These are phyloP conservation scores for Potentilla sterilis DNA, from an alignment of 306 rosid species.

Conservation along the genomic window DNA sequence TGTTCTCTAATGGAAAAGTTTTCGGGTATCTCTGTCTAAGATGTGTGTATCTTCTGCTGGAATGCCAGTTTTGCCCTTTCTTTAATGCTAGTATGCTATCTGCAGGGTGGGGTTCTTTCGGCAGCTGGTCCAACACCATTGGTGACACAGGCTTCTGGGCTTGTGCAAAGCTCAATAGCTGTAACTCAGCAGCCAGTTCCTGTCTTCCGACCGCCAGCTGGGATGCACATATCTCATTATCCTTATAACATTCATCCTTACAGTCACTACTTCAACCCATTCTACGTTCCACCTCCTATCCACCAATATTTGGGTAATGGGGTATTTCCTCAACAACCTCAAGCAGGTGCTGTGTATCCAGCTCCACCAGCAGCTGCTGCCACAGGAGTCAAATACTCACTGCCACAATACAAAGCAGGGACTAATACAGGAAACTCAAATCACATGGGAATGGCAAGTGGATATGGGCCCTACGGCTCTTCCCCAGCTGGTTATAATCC, in stretches of 20 bases:
- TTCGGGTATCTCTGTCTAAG: background rate
- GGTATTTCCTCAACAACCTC: slow-evolving; percentile 88
- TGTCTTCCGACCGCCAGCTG: slow-evolving; percentile 76
- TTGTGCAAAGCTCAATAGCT: slow-evolving; percentile 84
- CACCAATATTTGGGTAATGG: slow-evolving; percentile 91
- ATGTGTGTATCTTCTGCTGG: background rate
- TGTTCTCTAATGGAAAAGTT: background rate
- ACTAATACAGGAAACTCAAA: slow-evolving; percentile 65
- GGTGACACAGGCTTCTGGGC: slow-evolving; percentile 82
- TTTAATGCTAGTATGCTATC: slow-evolving; percentile 29
- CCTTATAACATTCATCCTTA: slow-evolving; percentile 81
- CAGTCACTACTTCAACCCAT: slow-evolving; percentile 76
- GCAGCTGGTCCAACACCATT: slow-evolving; percentile 70
- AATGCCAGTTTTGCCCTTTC: background rate
- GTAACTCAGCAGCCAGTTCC: slow-evolving; percentile 88
- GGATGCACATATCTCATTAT: slow-evolving; percentile 80
- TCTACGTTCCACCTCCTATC: slow-evolving; percentile 79
- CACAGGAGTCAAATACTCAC: slow-evolving; percentile 78
- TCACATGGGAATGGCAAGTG: slow-evolving; percentile 73
- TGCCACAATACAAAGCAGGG: slow-evolving; percentile 83
- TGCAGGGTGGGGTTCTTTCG: slow-evolving; percentile 82
- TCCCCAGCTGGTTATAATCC: slow-evolving; percentile 77
- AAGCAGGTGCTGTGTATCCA: slow-evolving; percentile 72
- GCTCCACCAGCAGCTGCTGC: slow-evolving; percentile 66
- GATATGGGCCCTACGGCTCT: slow-evolving; percentile 85